Evolutionary conservation across 2,329 filamentous ascomycete species (phyloP).

Genomic region (Alternaria viburni): DNA sequence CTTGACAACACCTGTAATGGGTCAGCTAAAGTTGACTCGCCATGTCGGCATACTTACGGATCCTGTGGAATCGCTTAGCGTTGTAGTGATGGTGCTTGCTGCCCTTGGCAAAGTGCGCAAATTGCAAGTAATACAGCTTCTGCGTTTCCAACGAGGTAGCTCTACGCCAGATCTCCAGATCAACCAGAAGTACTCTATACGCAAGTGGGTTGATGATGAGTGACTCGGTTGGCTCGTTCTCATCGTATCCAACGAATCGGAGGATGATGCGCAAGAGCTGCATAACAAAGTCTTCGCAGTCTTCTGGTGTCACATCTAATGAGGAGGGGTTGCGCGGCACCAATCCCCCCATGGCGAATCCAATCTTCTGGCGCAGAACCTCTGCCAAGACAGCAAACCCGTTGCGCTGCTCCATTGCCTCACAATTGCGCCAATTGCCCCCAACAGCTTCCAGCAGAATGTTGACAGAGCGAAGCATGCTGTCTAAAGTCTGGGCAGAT

Average conservation of each 20-base stretch:
- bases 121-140: conserved; percentile 91
- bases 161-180: conserved; percentile 90
- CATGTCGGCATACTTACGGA: conserved; percentile 69
- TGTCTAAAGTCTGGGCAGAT: conserved; percentile 71
- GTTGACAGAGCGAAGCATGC: conserved; percentile 77
- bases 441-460: conserved; percentile 86
- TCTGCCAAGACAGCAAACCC: conserved; percentile 89
- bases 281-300: conserved; percentile 60
- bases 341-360: conserved; percentile 52
- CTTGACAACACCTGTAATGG: conserved; percentile 77
- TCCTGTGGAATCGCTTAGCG: conserved; percentile 80
- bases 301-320: conserved; percentile 41
- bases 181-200: conserved; percentile 88
- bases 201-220: conserved; percentile 96
- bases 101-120: conserved; percentile 82
- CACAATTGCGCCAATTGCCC: conserved; percentile 95
- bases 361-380: conserved; percentile 82
- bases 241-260: conserved; percentile 87
- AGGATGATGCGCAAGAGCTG: conserved; percentile 78
- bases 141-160: conserved; percentile 74
- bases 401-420: conserved; percentile 95
- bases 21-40: conserved; percentile 23
- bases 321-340: conserved; percentile 57
- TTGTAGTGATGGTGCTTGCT: conserved; percentile 96
- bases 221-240: conserved; percentile 78